Conservation (phyloP, 768 basidiomycete genomes). For the Boletus coccyginus region DNA sequence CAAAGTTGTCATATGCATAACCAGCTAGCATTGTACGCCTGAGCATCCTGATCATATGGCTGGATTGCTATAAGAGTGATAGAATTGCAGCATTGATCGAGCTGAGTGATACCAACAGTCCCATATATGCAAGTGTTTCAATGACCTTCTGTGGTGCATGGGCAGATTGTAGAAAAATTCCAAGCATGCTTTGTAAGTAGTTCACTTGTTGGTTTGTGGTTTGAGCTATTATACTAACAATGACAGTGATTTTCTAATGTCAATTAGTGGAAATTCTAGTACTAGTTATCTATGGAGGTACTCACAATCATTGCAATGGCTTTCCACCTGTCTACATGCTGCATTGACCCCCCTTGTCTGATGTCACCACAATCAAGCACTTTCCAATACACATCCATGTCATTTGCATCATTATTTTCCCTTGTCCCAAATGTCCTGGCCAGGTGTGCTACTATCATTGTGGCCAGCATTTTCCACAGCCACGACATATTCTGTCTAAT, state of each 20-base stretch:
- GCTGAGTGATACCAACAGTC: not conserved
- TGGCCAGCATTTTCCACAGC: too few relatives aligned
- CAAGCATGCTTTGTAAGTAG: not conserved
- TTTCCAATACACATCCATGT: too few relatives aligned
- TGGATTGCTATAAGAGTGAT: not conserved
- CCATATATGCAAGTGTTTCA: not conserved
- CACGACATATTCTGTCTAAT: too few relatives aligned
- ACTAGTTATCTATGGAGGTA: too few relatives aligned
- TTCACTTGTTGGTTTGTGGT: not conserved
- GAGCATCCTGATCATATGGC: not conserved
- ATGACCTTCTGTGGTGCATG: constrained; percentile 2
- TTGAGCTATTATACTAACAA: not conserved
- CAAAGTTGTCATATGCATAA: constrained; percentile 7
- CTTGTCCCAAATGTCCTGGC: too few relatives aligned
- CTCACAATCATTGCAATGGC: too few relatives aligned
- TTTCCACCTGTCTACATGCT: too few relatives aligned
- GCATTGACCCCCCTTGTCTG: too few relatives aligned
- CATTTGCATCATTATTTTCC: too few relatives aligned
- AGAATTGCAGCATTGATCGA: not conserved
- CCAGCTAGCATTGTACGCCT: not conserved
- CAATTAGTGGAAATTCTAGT: too few relatives aligned
- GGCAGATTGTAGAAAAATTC: constrained; percentile 1
- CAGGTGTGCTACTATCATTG: too few relatives aligned
- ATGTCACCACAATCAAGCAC: too few relatives aligned
- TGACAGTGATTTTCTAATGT: not conserved